phyloP scores from a whole-genome alignment of 2,329 filamentous ascomycete species.

The Fusarium vanettenii region DNA sequence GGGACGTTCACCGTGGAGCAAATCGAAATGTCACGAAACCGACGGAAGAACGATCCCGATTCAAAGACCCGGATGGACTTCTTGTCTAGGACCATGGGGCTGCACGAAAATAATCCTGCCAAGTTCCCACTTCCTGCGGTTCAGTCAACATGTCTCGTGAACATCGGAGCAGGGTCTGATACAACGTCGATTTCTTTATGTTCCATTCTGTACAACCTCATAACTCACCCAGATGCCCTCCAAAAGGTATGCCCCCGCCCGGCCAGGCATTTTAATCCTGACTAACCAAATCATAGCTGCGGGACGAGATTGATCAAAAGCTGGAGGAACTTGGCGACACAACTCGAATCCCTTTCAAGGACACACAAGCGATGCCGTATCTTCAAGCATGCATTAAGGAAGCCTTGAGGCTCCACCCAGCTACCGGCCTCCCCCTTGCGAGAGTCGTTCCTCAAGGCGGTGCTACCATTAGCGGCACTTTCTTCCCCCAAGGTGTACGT shows the following conservation, averaged over 20 bases:
- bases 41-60: not conserved
- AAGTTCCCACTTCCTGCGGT: not conserved
- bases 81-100: not conserved
- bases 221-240: slow-evolving; percentile 43
- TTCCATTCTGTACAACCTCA: slow-evolving; percentile 49
- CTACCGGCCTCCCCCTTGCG: slow-evolving; percentile 59
- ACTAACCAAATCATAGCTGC: not conserved
- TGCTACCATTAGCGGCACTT: slow-evolving; percentile 49
- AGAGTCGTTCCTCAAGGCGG: slow-evolving; percentile 59
- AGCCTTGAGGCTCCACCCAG: slow-evolving; percentile 60
- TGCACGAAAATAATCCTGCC: not conserved
- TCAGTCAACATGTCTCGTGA: slow-evolving; percentile 22
- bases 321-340: not conserved
- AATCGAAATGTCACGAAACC: not conserved
- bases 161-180: slow-evolving; percentile 48
- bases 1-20: not conserved
- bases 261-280: not conserved
- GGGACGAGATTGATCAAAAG: slow-evolving; percentile 4
- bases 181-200: slow-evolving; percentile 49
- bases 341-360: slow-evolving; percentile 46
- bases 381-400: slow-evolving; percentile 65
- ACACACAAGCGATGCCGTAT: slow-evolving; percentile 59
- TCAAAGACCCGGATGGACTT: not conserved
- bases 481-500: slow-evolving; percentile 39
- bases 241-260: not conserved